These are phyloP conservation scores for Gymnopilus junonius DNA, from an alignment of 768 basidiomycete species.

Conservation along the genomic window DNA sequence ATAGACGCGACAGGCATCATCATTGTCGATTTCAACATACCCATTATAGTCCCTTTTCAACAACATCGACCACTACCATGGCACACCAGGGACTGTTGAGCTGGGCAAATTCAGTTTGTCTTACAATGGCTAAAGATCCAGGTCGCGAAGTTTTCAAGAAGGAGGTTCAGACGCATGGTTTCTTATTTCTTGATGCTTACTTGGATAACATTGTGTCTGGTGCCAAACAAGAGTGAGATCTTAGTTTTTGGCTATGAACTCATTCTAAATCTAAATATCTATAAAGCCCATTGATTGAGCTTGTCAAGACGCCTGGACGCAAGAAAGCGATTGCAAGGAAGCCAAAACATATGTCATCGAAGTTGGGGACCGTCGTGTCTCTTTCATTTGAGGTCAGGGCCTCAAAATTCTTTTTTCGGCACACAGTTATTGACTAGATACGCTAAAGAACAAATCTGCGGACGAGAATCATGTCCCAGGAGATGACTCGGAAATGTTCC, in stretches of 20 bases:
- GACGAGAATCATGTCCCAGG: constrained; percentile 47
- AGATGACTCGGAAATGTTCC: constrained; percentile 51
- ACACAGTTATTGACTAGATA: background rate
- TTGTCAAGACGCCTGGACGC: constrained; percentile 84
- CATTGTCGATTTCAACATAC: background rate
- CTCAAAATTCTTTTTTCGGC: background rate
- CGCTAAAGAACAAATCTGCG: constrained; percentile 34
- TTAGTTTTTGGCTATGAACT: background rate
- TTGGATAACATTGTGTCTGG: constrained; percentile 73
- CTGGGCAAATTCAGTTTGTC: constrained; percentile 72
- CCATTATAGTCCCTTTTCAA: background rate
- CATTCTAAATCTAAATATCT: background rate
- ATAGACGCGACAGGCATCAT: constrained; percentile 10
- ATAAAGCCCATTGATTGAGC: constrained; percentile 72
- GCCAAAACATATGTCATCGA: constrained; percentile 49
- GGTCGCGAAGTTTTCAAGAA: constrained; percentile 73
- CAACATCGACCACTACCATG: constrained; percentile 29
- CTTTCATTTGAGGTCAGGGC: constrained; percentile 51
- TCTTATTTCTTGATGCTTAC: constrained; percentile 81
- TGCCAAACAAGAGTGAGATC: constrained; percentile 65
- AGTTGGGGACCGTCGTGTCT: constrained; percentile 43
- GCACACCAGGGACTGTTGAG: constrained; percentile 57
- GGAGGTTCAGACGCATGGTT: constrained; percentile 76
- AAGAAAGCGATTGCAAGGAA: constrained; percentile 61
- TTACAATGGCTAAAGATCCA: constrained; percentile 73